These are phyloP conservation scores for Tremella yokohamensis DNA, from an alignment of 768 basidiomycete genomes.

Conservation along the genomic window DNA sequence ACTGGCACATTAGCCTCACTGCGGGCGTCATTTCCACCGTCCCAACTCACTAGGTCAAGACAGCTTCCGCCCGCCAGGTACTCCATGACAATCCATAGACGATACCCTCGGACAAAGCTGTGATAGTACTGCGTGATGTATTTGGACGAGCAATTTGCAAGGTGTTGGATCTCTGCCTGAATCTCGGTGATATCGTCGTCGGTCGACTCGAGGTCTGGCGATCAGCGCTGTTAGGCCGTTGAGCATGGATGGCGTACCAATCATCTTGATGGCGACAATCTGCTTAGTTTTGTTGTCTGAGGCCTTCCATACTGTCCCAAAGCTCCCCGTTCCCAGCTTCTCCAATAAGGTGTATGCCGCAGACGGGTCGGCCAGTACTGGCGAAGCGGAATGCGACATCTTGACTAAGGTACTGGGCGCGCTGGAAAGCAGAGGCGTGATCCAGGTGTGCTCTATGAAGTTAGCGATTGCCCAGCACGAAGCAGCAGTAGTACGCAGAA, in stretches of 20 bases:
- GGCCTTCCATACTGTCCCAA: slow-evolving; percentile 96
- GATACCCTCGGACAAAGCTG: slow-evolving; percentile 92
- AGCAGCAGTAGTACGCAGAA: too few relatives aligned
- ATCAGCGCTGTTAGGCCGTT: neutral
- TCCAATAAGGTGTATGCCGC: slow-evolving; percentile 88
- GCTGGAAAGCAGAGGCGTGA: too few relatives aligned
- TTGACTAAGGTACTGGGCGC: too few relatives aligned
- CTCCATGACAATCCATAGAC: slow-evolving; percentile 99
- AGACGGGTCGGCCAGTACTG: slow-evolving; percentile 61
- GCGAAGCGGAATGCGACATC: too few relatives aligned
- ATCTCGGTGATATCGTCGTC: slow-evolving; percentile 99
- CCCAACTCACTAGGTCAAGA: slow-evolving; percentile 65
- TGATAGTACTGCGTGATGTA: slow-evolving; percentile 96
- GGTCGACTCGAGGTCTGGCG: slow-evolving; percentile 86
- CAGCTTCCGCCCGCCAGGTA: slow-evolving; percentile 98
- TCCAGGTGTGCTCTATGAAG: too few relatives aligned
- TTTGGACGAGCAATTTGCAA: slow-evolving; percentile 93
- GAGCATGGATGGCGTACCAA: slow-evolving; percentile 60
- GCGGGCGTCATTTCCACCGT: neutral
- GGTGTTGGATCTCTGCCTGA: slow-evolving; percentile 94
- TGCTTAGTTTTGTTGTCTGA: slow-evolving; percentile 81
- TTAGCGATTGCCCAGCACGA: too few relatives aligned
- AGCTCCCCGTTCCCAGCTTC: slow-evolving; percentile 95
- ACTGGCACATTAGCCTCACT: slow-evolving; percentile 47
- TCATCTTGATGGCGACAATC: slow-evolving; percentile 97